Percentiles rank a stretch among this genome's conserved stretches.
Conservation (phyloP, 2,329 filamentous ascomycete species). For the Colletotrichum sp. region DNA sequence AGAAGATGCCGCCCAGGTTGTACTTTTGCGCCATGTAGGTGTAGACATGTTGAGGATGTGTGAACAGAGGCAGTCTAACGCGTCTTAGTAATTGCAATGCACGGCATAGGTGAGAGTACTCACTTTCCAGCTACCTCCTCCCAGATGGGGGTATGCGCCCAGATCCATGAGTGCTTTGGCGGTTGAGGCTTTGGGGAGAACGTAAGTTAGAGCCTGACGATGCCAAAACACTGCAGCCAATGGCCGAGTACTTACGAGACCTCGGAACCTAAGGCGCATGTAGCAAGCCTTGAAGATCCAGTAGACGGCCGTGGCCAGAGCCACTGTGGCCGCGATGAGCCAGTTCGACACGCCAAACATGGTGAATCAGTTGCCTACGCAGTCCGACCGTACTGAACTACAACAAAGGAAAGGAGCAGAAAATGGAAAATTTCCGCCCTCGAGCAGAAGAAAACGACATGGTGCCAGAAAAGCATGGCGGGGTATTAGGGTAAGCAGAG, state of each 20-base stretch:
- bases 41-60: constrained; percentile 26
- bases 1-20: constrained; percentile 33
- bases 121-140: constrained; percentile 10
- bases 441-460: neutral
- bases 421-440: neutral
- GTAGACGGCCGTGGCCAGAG: constrained; percentile 13
- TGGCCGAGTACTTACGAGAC: constrained; percentile 19
- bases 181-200: neutral
- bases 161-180: constrained; percentile 25
- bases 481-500: neutral
- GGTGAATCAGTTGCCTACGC: neutral
- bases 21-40: constrained; percentile 26
- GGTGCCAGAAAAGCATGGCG: neutral
- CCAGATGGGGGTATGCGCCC: constrained; percentile 25
- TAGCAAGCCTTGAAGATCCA: constrained; percentile 7
- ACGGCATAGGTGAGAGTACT: neutral
- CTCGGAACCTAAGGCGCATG: constrained; percentile 7
- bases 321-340: constrained; percentile 6
- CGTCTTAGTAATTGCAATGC: neutral
- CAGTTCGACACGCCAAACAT: constrained; percentile 19
- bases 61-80: constrained; percentile 22
- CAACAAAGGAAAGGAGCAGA: neutral
- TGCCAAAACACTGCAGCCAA: rapidly evolving
- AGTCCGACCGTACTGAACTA: neutral
- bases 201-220: neutral